Evolutionary conservation across 1,284 basidiomycete genomes (phyloP).

Genomic region (Ustilago loliicola): DNA sequence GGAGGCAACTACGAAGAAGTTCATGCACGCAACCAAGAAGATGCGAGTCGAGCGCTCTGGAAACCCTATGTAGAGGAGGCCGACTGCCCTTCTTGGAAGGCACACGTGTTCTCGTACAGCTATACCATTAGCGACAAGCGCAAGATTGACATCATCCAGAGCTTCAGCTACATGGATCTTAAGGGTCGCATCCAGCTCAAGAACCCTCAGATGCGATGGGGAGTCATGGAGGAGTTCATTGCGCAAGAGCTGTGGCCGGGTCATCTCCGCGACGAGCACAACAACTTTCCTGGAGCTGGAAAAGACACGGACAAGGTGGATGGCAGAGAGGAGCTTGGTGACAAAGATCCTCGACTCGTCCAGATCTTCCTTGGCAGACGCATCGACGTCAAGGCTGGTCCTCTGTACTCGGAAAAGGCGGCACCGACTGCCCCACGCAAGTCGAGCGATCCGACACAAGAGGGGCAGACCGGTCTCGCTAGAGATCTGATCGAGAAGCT

Average conservation of each 20-base stretch:
- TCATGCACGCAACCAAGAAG: constrained; percentile 54
- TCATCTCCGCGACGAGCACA: constrained; percentile 39
- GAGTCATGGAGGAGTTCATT: constrained; percentile 90
- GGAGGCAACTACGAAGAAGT: constrained; percentile 61
- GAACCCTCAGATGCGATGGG: constrained; percentile 81
- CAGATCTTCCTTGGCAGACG: constrained; percentile 61
- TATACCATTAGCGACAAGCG: constrained; percentile 54
- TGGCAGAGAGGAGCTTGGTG: constrained; percentile 51
- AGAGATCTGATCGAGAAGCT: constrained; percentile 69
- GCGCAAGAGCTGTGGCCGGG: constrained; percentile 43
- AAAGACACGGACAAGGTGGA: constrained; percentile 32
- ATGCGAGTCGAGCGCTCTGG: constrained; percentile 24
- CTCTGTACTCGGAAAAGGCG: constrained; percentile 27
- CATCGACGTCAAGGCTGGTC: constrained; percentile 35
- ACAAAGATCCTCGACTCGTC: constrained; percentile 57
- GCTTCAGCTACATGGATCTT: constrained; percentile 87
- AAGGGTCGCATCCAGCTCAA: constrained; percentile 86
- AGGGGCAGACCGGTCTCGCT: constrained; percentile 53
- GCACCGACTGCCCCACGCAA: constrained; percentile 28
- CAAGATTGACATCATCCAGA: constrained; percentile 77
- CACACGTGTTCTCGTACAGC: constrained; percentile 62
- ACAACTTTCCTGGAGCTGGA: constrained; percentile 42
- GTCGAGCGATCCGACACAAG: constrained; percentile 50
- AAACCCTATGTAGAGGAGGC: constrained; percentile 29
- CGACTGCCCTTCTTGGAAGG: constrained; percentile 59